A percentile compares a stretch with the other conserved stretches of the same genome.
phyloP scores from a whole-genome alignment of 2,329 filamentous ascomycete species.

The Bipolaris sorokiniana region DNA sequence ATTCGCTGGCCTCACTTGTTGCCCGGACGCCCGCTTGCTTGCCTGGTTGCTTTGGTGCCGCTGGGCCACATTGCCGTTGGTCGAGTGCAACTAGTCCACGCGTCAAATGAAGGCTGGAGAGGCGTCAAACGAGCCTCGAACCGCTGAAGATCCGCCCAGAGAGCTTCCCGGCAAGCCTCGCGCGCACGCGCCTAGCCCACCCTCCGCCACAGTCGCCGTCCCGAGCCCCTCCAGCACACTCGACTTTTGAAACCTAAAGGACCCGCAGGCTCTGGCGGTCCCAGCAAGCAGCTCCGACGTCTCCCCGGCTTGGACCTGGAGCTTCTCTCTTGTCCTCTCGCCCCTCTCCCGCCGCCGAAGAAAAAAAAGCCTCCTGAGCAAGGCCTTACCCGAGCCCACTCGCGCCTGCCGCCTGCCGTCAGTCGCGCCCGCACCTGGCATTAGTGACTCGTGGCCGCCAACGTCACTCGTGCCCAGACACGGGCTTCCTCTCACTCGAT shows the following conservation, averaged over 20 bases:
- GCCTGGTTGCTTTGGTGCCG: constrained; percentile 1
- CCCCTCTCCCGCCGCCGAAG: constrained; percentile 2
- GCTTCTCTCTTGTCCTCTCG: constrained; percentile 1
- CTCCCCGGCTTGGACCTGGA: constrained; percentile 5
- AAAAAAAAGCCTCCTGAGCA: constrained; percentile 8
- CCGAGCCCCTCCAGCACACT: constrained; percentile 32
- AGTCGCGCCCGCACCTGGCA: constrained; percentile 31
- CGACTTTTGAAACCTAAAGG: constrained; percentile 33
- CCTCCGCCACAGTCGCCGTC: constrained; percentile 25
- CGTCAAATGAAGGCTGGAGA: constrained; percentile 13
- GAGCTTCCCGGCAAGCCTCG: constrained; percentile 39
- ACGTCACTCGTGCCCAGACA: constrained; percentile 36
- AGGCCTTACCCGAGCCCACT: constrained; percentile 17
- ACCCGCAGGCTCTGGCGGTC: constrained; percentile 22
- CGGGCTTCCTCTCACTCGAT: constrained; percentile 5
- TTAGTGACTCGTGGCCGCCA: constrained; percentile 32
- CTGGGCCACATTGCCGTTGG: constrained; percentile 10
- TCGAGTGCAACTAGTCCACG: constrained; percentile 7
- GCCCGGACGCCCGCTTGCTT: constrained; percentile 12
- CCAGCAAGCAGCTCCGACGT: constrained; percentile 6
- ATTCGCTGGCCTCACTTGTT: constrained; percentile 2
- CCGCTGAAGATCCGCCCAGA: constrained; percentile 25
- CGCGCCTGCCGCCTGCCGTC: constrained; percentile 23
- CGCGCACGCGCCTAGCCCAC: constrained; percentile 37
- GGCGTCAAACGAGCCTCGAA: constrained; percentile 18